phyloP scores from a whole-genome alignment of 192 early-diverging fungal species.

The Backusella psychrophila region DNA sequence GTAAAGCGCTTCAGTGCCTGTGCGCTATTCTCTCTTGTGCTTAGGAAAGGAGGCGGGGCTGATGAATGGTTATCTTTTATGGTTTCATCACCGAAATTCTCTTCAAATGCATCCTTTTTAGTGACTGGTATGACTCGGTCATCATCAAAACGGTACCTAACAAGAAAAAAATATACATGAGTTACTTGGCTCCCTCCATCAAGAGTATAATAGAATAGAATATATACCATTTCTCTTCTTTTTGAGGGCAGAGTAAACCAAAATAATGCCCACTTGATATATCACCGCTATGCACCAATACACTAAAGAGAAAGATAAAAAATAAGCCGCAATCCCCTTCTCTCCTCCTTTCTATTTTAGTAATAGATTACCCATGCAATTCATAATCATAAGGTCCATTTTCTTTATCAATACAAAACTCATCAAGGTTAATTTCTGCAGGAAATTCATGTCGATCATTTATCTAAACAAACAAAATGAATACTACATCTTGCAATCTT shows the following conservation, averaged over 20 bases:
- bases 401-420: slow-evolving; percentile 72
- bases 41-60: slow-evolving; percentile 17
- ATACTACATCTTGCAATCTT: background rate
- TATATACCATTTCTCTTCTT: slow-evolving; percentile 70
- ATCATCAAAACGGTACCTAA: slow-evolving; percentile 88
- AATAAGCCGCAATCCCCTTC: background rate
- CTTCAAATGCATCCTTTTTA: slow-evolving; percentile 85
- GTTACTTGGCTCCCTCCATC: background rate
- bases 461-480: slow-evolving; percentile 46
- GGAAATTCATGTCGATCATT: slow-evolving; percentile 98
- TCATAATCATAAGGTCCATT: slow-evolving; percentile 71
- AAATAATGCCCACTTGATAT: slow-evolving; percentile 94
- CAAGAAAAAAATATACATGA: background rate
- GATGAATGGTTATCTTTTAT: slow-evolving; percentile 22
- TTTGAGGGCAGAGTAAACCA: slow-evolving; percentile 83
- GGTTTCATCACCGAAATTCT: slow-evolving; percentile 89
- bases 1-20: slow-evolving; percentile 77
- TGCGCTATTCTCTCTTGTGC: slow-evolving; percentile 28
- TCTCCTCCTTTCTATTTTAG: background rate
- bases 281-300: slow-evolving; percentile 97
- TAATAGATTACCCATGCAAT: slow-evolving; percentile 73
- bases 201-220: background rate
- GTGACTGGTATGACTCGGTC: slow-evolving; percentile 87
- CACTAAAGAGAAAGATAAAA: slow-evolving; percentile 44
- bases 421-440: slow-evolving; percentile 76